Conservation (phyloP, 768 basidiomycete species). For the Russula ochroleuca region DNA sequence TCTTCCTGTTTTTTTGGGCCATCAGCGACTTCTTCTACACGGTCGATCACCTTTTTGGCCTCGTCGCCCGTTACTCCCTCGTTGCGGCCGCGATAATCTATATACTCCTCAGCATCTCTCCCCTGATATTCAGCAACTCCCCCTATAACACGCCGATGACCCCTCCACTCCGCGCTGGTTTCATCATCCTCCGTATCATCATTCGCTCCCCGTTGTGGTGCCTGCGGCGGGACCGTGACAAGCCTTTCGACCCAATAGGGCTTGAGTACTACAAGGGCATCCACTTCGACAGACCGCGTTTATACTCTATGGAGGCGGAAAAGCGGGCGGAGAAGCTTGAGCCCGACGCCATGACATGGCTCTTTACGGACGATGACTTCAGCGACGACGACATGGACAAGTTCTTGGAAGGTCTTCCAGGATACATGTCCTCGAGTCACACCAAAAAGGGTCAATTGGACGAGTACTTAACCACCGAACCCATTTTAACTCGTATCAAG, state of each 20-base stretch:
- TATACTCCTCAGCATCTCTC: too few relatives aligned
- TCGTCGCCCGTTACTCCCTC: too few relatives aligned
- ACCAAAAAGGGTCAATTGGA: not conserved
- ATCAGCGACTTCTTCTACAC: too few relatives aligned
- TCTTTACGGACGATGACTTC: slow-evolving; percentile 14
- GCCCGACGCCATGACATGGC: slow-evolving; percentile 11
- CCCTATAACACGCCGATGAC: too few relatives aligned
- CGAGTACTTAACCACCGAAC: not conserved
- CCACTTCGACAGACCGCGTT: not conserved
- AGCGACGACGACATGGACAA: slow-evolving; percentile 16
- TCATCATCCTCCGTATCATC: not conserved
- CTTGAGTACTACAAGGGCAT: not conserved
- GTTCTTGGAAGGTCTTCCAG: slow-evolving; percentile 17
- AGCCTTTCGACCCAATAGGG: not conserved
- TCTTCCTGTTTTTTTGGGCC: slow-evolving; percentile 23
- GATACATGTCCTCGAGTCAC: slow-evolving; percentile 12
- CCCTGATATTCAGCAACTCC: too few relatives aligned
- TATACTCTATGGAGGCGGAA: not conserved
- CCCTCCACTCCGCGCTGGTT: too few relatives aligned
- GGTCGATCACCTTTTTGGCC: too few relatives aligned
- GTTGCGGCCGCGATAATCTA: too few relatives aligned
- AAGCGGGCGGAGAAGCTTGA: slow-evolving; percentile 2
- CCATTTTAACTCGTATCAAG: slow-evolving; percentile 8
- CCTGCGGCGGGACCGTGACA: not conserved
- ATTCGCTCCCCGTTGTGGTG: not conserved